These are phyloP conservation scores for Taiwanofungus camphoratus DNA, from an alignment of 1,284 basidiomycete genomes.

Conservation along the genomic window DNA sequence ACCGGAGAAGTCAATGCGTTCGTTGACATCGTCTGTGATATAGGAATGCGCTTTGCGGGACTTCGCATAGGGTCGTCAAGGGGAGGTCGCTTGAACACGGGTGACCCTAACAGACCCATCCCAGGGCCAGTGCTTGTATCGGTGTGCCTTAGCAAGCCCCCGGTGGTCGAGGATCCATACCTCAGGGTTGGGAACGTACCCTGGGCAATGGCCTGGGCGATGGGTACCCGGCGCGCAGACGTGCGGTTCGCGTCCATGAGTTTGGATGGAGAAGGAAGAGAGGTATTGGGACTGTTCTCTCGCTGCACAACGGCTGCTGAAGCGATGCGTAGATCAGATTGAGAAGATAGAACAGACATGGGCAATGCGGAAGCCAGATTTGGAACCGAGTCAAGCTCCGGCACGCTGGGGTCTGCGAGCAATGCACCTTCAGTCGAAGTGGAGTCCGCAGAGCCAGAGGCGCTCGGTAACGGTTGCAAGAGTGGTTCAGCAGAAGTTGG, in stretches of 20 bases:
- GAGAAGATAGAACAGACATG: background rate
- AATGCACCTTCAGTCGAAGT: constrained; percentile 5
- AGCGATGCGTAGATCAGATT: no score
- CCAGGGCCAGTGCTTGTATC: background rate
- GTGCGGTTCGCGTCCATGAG: constrained; percentile 39
- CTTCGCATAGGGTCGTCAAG: constrained; percentile 38
- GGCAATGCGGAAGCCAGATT: background rate
- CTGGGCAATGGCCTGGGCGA: constrained; percentile 42
- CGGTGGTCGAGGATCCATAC: constrained; percentile 1
- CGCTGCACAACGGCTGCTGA: no score
- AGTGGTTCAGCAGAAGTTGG: constrained; percentile 31
- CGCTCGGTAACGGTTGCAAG: constrained; percentile 23
- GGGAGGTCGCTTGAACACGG: constrained; percentile 31
- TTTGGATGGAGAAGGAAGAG: constrained; percentile 24
- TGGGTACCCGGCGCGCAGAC: constrained; percentile 56
- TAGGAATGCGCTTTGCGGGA: constrained; percentile 52
- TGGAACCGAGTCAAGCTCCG: constrained; percentile 7
- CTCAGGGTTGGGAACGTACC: constrained; percentile 47
- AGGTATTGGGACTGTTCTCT: background rate
- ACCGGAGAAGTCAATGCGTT: constrained; percentile 14
- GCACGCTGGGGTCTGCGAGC: no score
- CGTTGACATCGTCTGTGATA: constrained; percentile 25
- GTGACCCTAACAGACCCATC: constrained; percentile 15
- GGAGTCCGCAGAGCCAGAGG: constrained; percentile 7
- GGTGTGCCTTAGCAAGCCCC: background rate